Evolutionary conservation across 2,329 filamentous ascomycete species (phyloP), one percentile per base, ranked within the genome.

Genomic region (Pseudocercospora eumusae): DNA sequence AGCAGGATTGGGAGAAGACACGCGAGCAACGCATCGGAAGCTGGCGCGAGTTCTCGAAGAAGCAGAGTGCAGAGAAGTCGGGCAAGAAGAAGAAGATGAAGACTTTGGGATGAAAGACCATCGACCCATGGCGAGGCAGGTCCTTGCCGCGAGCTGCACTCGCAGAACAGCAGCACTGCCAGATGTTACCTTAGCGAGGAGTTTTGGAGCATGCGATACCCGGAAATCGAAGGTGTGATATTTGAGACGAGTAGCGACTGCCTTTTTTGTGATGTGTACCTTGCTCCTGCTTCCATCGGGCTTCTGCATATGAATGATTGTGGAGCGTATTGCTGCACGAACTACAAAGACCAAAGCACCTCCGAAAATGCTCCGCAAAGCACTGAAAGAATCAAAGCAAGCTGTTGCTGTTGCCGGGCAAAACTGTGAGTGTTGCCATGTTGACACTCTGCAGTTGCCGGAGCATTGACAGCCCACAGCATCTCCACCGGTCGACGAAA

Each of bases 1-100:
- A 98, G 68, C 87, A 95, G 79, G 90, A 93, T 66, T 99, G 95
- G 95, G 95, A 99, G 81, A 88, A 91, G 73, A 96, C 90, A 25
- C 82, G 95, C 52, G 95, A 99, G 64, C 85, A 92, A 78, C 85
- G 95, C 67, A 98, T 99, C 77, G 91, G 88, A 67, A 96, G 90
- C 76, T 99, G 95, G 95, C 86, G 95, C 61, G 86, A 92, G 68
- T 99, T 96, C 73, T 88, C 95, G 75, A 95, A 96, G 79, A 76
- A 75, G 60, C 65, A 69, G 68, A 75, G 65, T 7, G 61, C 49
- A 25, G 64, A 69, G 57, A 69, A 70, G 62, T 76, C 75, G 76
- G 81, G 81, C 72, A 80, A 79, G 72, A 82, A 82, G 69, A 80
- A 80, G 71, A 83, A 83, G 76, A 74, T 82, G 70, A 83, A 83